phyloP scores from a whole-genome alignment of 2,329 filamentous ascomycete genomes.

The Claviceps purpurea region DNA sequence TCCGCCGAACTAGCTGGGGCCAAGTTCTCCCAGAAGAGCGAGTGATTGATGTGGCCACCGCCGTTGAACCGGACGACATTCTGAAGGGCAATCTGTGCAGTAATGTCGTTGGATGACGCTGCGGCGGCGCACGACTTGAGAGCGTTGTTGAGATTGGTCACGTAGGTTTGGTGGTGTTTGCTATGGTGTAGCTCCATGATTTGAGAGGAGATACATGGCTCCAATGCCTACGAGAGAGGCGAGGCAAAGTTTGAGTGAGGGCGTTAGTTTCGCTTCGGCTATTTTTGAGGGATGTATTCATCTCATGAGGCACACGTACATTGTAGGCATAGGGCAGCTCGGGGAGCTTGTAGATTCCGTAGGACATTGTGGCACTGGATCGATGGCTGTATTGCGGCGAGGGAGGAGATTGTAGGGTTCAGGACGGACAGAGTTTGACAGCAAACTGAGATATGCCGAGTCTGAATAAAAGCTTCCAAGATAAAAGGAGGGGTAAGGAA shows the following conservation, averaged over 20 bases:
- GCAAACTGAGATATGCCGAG: background rate
- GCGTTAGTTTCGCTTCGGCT: slow-evolving; percentile 23
- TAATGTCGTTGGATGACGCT: slow-evolving; percentile 42
- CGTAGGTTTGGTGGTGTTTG: slow-evolving; percentile 70
- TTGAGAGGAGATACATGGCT: slow-evolving; percentile 60
- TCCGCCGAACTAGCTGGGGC: slow-evolving; percentile 44
- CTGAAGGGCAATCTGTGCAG: slow-evolving; percentile 53
- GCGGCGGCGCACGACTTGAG: slow-evolving; percentile 46
- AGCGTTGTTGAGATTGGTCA: slow-evolving; percentile 60
- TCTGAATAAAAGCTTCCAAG: background rate
- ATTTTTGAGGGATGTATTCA: slow-evolving; percentile 4
- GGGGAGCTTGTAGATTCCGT: slow-evolving; percentile 44
- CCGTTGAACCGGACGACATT: slow-evolving; percentile 73
- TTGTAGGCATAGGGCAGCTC: slow-evolving; percentile 56
- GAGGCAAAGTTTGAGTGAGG: background rate
- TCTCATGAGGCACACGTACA: slow-evolving; percentile 29
- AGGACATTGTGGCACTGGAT: slow-evolving; percentile 18
- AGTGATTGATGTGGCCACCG: slow-evolving; percentile 88
- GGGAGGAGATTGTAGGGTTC: background rate
- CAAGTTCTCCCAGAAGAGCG: slow-evolving; percentile 82
- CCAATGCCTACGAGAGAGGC: slow-evolving; percentile 41
- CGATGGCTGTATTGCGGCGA: background rate
- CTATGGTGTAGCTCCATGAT: slow-evolving; percentile 74
- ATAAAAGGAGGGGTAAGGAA: background rate
- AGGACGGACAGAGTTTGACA: background rate